Evolutionary conservation across 2,329 filamentous ascomycete genomes (phyloP).

Genomic region (Ophiocordyceps camponoti-floridani): DNA sequence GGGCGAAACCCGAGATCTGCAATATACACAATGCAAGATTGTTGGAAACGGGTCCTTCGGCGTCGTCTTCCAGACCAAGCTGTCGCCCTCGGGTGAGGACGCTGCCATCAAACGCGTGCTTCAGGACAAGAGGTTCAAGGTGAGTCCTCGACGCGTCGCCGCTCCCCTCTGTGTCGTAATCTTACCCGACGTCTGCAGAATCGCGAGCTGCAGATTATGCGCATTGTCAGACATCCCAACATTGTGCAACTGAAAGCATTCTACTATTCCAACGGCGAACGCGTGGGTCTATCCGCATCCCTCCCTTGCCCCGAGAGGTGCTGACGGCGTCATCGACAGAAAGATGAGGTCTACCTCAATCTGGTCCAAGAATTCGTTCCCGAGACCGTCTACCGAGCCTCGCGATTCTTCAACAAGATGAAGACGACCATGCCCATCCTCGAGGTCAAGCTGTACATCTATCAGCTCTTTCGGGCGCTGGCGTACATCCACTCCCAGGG

Average conservation of each 20-base stretch:
- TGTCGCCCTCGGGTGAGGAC: conserved; percentile 94
- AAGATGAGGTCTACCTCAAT: conserved; percentile 98
- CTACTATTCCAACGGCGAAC: conserved; percentile 97
- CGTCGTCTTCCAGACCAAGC: conserved; percentile 96
- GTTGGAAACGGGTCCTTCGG: conserved; percentile 98
- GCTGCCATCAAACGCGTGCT: conserved; percentile 97
- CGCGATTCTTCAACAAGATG: conserved; percentile 99
- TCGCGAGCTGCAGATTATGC: conserved; percentile 98
- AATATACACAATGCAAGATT: conserved; percentile 99
- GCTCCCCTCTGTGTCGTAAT: no score
- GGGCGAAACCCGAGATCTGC: conserved; percentile 88
- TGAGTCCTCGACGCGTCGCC: conserved; percentile 16
- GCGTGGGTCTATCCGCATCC: conserved; percentile 37
- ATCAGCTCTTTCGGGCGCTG: conserved; percentile 94
- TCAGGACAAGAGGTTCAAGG: conserved; percentile 99
- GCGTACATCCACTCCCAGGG: conserved; percentile 99
- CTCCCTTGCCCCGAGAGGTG: neutral
- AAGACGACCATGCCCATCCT: conserved; percentile 99
- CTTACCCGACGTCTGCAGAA: conserved; percentile 41
- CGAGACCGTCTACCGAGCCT: conserved; percentile 94
- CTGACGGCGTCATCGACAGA: conserved; percentile 27
- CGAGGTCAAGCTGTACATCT: conserved; percentile 98
- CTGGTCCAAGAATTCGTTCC: conserved; percentile 96
- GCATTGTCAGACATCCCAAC: conserved; percentile 95
- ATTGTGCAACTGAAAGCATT: conserved; percentile 98